Percentiles rank a stretch among this genome's conserved stretches.
phyloP scores from a whole-genome alignment of 2,329 filamentous ascomycete genomes.

The Fusarium torulosum region DNA sequence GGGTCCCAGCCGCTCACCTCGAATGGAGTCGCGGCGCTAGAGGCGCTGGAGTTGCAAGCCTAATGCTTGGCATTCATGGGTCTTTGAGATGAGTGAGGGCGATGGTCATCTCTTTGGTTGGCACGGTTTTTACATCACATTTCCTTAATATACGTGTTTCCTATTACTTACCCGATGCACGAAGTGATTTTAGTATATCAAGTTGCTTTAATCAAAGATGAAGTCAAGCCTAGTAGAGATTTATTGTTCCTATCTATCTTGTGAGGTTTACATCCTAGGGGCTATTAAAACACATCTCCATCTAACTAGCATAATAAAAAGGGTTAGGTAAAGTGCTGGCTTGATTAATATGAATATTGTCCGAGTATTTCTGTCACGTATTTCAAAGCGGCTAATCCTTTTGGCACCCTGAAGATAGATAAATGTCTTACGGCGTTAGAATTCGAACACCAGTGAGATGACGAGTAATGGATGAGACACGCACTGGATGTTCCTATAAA shows the following conservation, averaged over 20 bases:
- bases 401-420: too few relatives aligned
- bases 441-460: background rate
- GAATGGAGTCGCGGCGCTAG: constrained; percentile 39
- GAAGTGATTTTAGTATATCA: background rate
- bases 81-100: constrained; percentile 27
- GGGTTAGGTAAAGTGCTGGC: too few relatives aligned
- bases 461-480: background rate
- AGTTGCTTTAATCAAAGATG: background rate
- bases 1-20: constrained; percentile 45
- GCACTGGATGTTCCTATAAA: background rate
- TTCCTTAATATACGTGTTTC: background rate
- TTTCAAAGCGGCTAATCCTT: too few relatives aligned
- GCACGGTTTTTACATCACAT: constrained; percentile 5
- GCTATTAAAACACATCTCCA: too few relatives aligned
- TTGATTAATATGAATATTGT: too few relatives aligned
- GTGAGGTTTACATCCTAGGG: background rate
- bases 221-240: background rate
- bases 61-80: constrained; percentile 24
- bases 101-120: constrained; percentile 8
- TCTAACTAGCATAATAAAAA: too few relatives aligned
- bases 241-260: background rate
- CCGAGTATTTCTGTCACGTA: too few relatives aligned
- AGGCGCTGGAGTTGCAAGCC: constrained; percentile 39
- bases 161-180: constrained; percentile 1
- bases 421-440: background rate